phyloP scores from a whole-genome alignment of 306 rosid species.

The Lupinus albus region DNA sequence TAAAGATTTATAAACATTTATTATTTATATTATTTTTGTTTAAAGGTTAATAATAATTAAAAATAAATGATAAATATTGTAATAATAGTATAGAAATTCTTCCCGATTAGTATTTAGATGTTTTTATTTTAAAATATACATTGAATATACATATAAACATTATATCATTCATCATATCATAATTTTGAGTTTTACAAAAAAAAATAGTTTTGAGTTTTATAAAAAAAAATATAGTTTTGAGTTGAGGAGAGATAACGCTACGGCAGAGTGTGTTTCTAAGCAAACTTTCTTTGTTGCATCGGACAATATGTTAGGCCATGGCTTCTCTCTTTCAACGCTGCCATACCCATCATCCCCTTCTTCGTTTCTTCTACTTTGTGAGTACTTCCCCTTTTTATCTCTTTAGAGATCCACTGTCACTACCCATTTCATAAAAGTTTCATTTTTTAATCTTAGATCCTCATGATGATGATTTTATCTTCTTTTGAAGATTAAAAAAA shows the following conservation, averaged over 20 bases:
- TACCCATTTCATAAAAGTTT: conserved; percentile 27
- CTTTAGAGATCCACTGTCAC: conserved; percentile 22
- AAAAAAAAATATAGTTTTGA: too few relatives aligned
- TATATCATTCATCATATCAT: too few relatives aligned
- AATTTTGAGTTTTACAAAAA: too few relatives aligned
- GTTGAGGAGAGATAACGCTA: too few relatives aligned
- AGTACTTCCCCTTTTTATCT: conserved; percentile 31
- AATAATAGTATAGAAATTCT: too few relatives aligned
- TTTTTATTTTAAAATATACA: not conserved
- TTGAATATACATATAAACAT: too few relatives aligned
- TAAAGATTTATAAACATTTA: too few relatives aligned
- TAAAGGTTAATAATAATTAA: too few relatives aligned
- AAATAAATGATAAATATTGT: too few relatives aligned
- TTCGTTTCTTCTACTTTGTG: conserved; percentile 37
- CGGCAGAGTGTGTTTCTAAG: conserved; percentile 49
- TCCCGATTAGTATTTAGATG: too few relatives aligned
- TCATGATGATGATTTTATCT: not conserved
- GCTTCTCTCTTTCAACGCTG: conserved; percentile 37
- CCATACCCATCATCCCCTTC: conserved; percentile 35
- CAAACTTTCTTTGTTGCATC: conserved; percentile 42
- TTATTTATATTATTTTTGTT: too few relatives aligned
- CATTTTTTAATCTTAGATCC: conserved; percentile 34
- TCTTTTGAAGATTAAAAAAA: not conserved
- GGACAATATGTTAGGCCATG: conserved; percentile 1
- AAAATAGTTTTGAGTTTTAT: too few relatives aligned